Evolutionary conservation across 225 moss, liverwort and hornwort species (phyloP).

Genomic region (Takakia lepidozioides): DNA sequence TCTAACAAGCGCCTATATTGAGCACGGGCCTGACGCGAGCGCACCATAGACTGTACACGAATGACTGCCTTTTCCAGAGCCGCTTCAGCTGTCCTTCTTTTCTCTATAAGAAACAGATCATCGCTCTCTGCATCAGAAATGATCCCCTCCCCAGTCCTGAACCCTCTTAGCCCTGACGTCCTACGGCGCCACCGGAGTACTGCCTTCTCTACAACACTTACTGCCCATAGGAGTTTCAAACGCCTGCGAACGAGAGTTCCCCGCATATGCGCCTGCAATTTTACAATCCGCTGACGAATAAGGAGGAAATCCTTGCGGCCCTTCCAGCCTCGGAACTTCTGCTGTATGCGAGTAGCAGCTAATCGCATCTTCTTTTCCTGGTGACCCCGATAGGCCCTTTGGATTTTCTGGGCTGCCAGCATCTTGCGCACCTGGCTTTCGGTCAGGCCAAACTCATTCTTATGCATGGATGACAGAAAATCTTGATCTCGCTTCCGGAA

Average conservation of each 20-base stretch:
- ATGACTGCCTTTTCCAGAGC: conserved; percentile 52
- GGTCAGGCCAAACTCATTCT: conserved; percentile 50
- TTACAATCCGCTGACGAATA: conserved; percentile 46
- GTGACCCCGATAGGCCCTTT: conserved; percentile 28
- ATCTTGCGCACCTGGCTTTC: conserved; percentile 31
- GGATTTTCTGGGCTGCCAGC: conserved; percentile 18
- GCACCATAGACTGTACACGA: conserved; percentile 51
- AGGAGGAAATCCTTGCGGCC: conserved; percentile 37
- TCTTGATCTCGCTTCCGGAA: conserved; percentile 53
- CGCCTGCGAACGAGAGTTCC: conserved; percentile 50
- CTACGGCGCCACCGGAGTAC: conserved; percentile 48
- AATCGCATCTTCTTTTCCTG: conserved; percentile 34
- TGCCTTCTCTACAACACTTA: conserved; percentile 41
- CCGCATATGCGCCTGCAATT: conserved; percentile 45
- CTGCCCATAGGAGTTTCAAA: conserved; percentile 50
- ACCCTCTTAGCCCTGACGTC: conserved; percentile 39
- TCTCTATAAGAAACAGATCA: conserved; percentile 48
- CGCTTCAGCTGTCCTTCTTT: conserved; percentile 39
- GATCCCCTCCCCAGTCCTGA: conserved; percentile 26
- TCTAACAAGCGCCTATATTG: too few species aligned
- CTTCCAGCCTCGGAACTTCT: conserved; percentile 58
- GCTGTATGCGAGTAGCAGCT: conserved; percentile 62
- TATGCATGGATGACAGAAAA: conserved; percentile 13
- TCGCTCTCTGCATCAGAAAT: conserved; percentile 36
- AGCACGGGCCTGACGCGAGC: conserved; percentile 14